These are phyloP conservation scores for Eucalyptus melliodora DNA, from an alignment of 345 rosid genomes.

Conservation along the genomic window DNA sequence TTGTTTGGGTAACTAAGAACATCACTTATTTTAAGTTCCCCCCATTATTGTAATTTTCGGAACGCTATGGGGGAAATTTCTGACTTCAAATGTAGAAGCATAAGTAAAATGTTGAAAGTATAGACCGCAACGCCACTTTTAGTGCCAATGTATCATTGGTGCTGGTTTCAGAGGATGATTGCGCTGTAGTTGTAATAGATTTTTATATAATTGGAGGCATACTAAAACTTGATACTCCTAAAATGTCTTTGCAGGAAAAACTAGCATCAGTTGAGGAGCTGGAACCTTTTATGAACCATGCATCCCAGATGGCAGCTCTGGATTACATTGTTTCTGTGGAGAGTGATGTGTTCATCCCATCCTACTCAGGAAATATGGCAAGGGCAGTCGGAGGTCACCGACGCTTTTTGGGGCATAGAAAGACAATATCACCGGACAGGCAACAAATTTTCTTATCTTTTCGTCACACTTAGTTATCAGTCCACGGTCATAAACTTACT, in stretches of 20 bases:
- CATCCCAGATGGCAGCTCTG: constrained; percentile 37
- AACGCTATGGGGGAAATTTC: not conserved
- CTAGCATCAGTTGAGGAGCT: constrained; percentile 21
- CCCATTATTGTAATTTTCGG: not conserved
- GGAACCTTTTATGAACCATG: constrained; percentile 19
- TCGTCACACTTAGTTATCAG: not conserved
- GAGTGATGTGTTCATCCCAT: constrained; percentile 32
- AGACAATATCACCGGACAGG: constrained; percentile 8
- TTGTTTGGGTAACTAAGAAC: not conserved
- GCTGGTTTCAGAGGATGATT: not conserved
- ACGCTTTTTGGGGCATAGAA: constrained; percentile 8
- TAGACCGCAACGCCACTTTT: not conserved
- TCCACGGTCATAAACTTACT: not conserved
- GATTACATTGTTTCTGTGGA: constrained; percentile 35
- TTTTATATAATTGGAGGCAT: not conserved
- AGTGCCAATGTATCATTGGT: not conserved
- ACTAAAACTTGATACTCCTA: not conserved
- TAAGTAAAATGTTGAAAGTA: not conserved
- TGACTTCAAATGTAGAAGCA: not conserved
- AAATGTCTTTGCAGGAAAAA: constrained; percentile 8
- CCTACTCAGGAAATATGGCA: constrained; percentile 44
- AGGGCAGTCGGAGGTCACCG: constrained; percentile 37
- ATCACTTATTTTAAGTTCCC: not conserved
- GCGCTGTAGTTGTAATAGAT: not conserved
- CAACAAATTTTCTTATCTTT: not conserved